Conservation (phyloP, 441 rosid species). For the Arabidopsis lyrata region DNA sequence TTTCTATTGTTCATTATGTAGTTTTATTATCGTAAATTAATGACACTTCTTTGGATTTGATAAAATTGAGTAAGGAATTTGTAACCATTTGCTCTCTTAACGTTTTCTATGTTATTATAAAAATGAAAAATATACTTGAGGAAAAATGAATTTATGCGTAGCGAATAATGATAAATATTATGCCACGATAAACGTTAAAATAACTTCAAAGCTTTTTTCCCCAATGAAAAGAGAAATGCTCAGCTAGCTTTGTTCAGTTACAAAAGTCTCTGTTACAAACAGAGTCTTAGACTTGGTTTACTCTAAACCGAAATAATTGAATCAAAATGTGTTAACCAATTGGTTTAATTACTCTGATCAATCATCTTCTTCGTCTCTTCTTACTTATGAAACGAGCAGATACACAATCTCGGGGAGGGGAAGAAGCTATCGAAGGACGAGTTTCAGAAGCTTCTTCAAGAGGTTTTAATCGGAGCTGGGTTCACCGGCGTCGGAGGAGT, state of each 20-base stretch:
- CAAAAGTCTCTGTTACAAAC: neutral
- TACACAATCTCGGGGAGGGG: slow-evolving; percentile 46
- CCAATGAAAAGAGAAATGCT: no score
- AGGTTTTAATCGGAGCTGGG: slow-evolving; percentile 60
- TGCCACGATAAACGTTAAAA: no score
- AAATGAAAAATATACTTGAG: no score
- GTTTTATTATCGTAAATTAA: neutral
- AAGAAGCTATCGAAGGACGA: slow-evolving; percentile 55
- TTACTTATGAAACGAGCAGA: slow-evolving; percentile 44
- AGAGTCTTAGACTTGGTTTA: neutral
- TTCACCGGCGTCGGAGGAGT: slow-evolving; percentile 82
- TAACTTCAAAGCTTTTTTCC: no score
- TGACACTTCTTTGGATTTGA: no score
- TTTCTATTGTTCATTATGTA: neutral
- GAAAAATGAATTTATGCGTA: no score
- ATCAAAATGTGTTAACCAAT: neutral
- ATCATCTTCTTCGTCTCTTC: neutral
- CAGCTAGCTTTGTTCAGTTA: no score
- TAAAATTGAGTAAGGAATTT: no score
- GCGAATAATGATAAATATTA: no score
- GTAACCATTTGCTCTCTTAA: no score
- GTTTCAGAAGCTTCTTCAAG: slow-evolving; percentile 65
- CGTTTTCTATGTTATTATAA: no score
- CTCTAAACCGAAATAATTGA: neutral
- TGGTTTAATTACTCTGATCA: neutral